Percentiles rank a stretch among this genome's conserved stretches.
phyloP scores from a whole-genome alignment of 1,139 yeast genomes.

The Kluyveromyces marxianus region DNA sequence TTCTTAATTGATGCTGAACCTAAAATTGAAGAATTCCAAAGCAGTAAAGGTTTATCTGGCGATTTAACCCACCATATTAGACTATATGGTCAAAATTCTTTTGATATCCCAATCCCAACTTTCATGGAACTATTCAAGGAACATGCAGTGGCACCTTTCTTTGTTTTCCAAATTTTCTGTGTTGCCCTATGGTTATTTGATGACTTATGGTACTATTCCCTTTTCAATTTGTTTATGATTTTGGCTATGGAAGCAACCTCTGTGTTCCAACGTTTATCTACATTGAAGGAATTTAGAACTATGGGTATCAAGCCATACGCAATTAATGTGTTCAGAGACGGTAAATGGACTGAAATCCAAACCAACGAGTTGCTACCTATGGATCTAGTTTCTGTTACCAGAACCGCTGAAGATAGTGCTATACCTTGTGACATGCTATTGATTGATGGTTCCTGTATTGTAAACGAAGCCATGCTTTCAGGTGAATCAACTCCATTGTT shows the following conservation, averaged over 20 bases:
- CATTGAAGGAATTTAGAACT: conserved; percentile 90
- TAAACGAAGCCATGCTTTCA: conserved; percentile 95
- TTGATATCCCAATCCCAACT: conserved; percentile 90
- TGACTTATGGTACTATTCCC: conserved; percentile 95
- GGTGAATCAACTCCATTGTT: conserved; percentile 97
- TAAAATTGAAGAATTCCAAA: conserved; percentile 51
- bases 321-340: conserved; percentile 64
- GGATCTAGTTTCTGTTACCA: conserved; percentile 78
- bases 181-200: conserved; percentile 95
- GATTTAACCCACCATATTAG: conserved; percentile 50
- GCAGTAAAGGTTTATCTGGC: conserved; percentile 54
- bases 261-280: conserved; percentile 89
- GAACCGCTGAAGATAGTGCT: conserved; percentile 88
- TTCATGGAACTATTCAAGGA: conserved; percentile 87
- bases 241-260: conserved; percentile 91
- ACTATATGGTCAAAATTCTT: conserved; percentile 74
- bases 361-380: conserved; percentile 84
- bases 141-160: conserved; percentile 97
- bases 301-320: conserved; percentile 96
- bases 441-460: conserved; percentile 83
- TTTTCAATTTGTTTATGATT: conserved; percentile 87
- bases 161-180: conserved; percentile 92
- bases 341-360: conserved; percentile 60
- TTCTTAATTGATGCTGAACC: conserved; percentile 65
- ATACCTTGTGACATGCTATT: conserved; percentile 92